Evolutionary conservation across 164 flowering plant genomes (phyloP).

Genomic region (Berberis vulgaris): DNA sequence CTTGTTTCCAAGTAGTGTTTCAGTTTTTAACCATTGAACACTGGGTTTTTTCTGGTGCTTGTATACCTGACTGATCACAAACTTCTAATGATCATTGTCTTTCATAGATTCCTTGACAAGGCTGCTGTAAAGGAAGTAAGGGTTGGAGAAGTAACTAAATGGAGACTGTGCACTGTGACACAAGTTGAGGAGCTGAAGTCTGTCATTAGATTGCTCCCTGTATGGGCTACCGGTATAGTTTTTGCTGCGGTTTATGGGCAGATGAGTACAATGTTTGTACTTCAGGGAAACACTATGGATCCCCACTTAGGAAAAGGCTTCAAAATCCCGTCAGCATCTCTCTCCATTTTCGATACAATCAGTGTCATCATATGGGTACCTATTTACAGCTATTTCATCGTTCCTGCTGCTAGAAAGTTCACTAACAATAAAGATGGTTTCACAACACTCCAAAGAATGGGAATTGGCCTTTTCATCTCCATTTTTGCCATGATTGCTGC

Average conservation of each 20-base stretch:
- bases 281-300: slow-evolving; percentile 38
- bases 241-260: slow-evolving; percentile 34
- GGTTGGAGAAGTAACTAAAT: slow-evolving; percentile 15
- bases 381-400: slow-evolving; percentile 20
- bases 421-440: slow-evolving; percentile 27
- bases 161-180: slow-evolving; percentile 38
- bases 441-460: slow-evolving; percentile 35
- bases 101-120: slow-evolving; percentile 35
- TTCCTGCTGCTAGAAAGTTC: slow-evolving; percentile 19
- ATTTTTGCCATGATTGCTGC: slow-evolving; percentile 30
- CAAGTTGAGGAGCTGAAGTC: slow-evolving; percentile 38
- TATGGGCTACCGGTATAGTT: slow-evolving; percentile 35
- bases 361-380: slow-evolving; percentile 33
- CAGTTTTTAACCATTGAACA: too few species aligned
- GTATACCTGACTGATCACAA: background rate
- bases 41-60: background rate
- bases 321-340: slow-evolving; percentile 36
- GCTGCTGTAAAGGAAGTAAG: slow-evolving; percentile 26
- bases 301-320: slow-evolving; percentile 25
- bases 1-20: too few species aligned
- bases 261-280: slow-evolving; percentile 36
- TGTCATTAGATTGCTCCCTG: slow-evolving; percentile 28
- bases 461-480: slow-evolving; percentile 33
- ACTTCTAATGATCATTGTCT: background rate
- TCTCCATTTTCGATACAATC: slow-evolving; percentile 34